Evolutionary conservation across 441 rosid genomes (phyloP).

Genomic region (Populus hybrid): DNA sequence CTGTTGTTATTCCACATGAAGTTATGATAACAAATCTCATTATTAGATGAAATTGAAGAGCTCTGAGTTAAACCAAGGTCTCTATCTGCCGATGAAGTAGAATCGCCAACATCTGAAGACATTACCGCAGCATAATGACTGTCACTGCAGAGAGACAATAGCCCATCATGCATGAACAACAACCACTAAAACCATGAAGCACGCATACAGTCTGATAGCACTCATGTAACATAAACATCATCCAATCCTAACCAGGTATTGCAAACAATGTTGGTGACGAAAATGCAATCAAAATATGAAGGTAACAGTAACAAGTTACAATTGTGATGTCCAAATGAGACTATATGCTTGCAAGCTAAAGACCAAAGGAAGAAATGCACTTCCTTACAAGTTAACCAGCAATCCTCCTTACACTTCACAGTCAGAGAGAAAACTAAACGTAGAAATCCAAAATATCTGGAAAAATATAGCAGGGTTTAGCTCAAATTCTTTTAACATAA

Average conservation of each 20-base stretch:
- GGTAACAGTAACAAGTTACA: background rate
- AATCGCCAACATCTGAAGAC: constrained; percentile 39
- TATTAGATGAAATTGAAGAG: constrained; percentile 35
- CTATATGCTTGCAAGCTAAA: background rate
- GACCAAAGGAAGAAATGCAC: background rate
- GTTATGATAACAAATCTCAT: constrained; percentile 52
- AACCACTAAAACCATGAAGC: background rate
- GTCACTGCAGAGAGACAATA: constrained; percentile 40
- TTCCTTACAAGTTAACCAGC: background rate
- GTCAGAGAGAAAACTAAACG: background rate
- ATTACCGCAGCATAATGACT: constrained; percentile 27
- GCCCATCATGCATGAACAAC: constrained; percentile 3
- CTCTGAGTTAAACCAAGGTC: constrained; percentile 31
- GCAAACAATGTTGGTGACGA: background rate
- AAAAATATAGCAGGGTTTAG: background rate
- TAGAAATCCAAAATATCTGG: background rate
- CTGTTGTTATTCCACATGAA: constrained; percentile 56
- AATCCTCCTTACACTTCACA: background rate
- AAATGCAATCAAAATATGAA: background rate
- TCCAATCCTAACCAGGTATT: background rate
- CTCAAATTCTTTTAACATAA: background rate
- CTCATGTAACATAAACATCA: background rate
- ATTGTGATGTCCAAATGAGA: background rate
- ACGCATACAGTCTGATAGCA: background rate
- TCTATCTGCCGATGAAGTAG: constrained; percentile 36